These are phyloP conservation scores for Suillus brevipes DNA, from an alignment of 768 basidiomycete genomes.

Conservation along the genomic window DNA sequence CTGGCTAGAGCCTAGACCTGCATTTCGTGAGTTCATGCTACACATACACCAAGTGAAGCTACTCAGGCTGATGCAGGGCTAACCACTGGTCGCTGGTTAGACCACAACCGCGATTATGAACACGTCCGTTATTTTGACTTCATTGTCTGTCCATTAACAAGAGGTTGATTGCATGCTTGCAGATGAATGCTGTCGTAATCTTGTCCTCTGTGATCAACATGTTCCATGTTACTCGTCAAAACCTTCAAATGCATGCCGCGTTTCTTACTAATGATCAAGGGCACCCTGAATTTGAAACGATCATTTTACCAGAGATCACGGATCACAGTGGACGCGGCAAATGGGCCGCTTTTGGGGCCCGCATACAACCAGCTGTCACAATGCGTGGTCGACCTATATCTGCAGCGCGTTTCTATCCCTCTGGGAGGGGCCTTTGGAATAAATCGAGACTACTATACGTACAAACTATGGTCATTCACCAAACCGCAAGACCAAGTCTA, in stretches of 20 bases:
- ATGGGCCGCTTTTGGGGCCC: not conserved
- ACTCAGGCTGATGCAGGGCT: not conserved
- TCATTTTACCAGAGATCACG: not conserved
- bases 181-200: not conserved
- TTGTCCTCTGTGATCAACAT: not conserved
- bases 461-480: not conserved
- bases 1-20: no score
- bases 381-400: not conserved
- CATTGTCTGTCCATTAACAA: not conserved
- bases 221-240: not conserved
- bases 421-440: not conserved
- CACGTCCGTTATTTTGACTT: not conserved
- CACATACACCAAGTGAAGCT: not conserved
- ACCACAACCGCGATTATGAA: not conserved
- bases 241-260: not conserved
- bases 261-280: not conserved
- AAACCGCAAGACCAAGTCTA: not conserved
- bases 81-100: not conserved
- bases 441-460: not conserved
- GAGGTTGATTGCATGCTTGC: not conserved
- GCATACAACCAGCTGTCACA: not conserved
- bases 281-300: not conserved
- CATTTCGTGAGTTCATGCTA: no score
- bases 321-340: not conserved
- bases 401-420: not conserved